Conservation (phyloP, 2,329 filamentous ascomycete species). For the Cladophialophora psammophila region DNA sequence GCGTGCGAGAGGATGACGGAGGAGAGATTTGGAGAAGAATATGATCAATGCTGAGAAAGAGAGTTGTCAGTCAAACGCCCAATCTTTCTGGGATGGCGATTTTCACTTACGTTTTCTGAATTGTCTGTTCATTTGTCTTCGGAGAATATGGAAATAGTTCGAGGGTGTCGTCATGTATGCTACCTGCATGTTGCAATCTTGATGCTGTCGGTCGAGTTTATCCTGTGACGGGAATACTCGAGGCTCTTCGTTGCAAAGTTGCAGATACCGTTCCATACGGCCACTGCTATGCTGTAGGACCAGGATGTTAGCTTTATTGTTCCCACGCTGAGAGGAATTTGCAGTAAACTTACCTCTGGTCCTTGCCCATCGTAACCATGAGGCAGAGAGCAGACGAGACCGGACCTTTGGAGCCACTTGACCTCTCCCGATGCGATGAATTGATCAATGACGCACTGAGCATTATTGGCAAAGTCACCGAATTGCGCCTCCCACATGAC, state of each 20-base stretch:
- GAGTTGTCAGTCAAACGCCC: slow-evolving; percentile 10
- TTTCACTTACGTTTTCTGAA: slow-evolving; percentile 91
- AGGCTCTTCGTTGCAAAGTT: slow-evolving; percentile 96
- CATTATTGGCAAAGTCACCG: slow-evolving; percentile 99
- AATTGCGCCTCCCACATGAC: slow-evolving; percentile 99
- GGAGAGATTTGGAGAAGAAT: slow-evolving; percentile 97
- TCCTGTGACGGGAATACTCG: slow-evolving; percentile 87
- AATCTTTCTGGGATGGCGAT: neutral
- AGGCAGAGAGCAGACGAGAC: slow-evolving; percentile 92
- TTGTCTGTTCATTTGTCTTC: slow-evolving; percentile 97
- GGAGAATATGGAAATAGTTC: slow-evolving; percentile 95
- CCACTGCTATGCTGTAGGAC: slow-evolving; percentile 53
- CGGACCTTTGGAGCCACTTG: slow-evolving; percentile 98
- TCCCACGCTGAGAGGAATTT: neutral
- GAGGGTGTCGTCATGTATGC: slow-evolving; percentile 95
- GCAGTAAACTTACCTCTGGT: slow-evolving; percentile 66
- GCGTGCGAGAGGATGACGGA: slow-evolving; percentile 91
- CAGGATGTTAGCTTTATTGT: neutral
- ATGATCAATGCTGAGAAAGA: slow-evolving; percentile 76
- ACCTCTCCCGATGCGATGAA: slow-evolving; percentile 97
- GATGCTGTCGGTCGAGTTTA: slow-evolving; percentile 94
- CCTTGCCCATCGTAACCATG: slow-evolving; percentile 99
- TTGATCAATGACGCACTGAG: slow-evolving; percentile 98
- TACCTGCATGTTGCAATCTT: slow-evolving; percentile 99
- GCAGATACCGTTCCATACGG: slow-evolving; percentile 94